Evolutionary conservation across 139 green algal species (phyloP).

Genomic region (Mesotaenium endlicherianum): DNA sequence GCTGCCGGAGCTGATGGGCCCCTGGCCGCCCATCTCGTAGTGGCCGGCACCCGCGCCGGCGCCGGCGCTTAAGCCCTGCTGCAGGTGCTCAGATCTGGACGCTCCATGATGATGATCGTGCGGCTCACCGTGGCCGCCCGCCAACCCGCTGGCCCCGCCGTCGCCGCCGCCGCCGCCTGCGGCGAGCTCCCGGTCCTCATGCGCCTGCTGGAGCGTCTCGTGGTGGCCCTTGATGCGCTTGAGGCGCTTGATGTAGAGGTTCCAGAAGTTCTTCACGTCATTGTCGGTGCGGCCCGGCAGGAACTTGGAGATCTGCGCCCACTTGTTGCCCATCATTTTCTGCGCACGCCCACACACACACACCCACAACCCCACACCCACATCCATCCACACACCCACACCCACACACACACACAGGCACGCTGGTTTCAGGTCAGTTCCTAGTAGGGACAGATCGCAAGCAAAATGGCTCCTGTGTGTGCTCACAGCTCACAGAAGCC

Average conservation of each 20-base stretch:
- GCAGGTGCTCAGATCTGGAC: background rate
- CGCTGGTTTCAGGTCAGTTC: too few species aligned
- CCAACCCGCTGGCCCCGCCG: background rate
- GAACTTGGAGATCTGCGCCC: conserved; percentile 69
- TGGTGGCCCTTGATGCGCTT: background rate
- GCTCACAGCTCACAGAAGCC: too few species aligned
- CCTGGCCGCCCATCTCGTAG: too few species aligned
- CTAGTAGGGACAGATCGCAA: too few species aligned
- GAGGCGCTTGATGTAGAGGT: conserved; percentile 60
- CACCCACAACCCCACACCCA: too few species aligned
- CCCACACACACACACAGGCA: too few species aligned
- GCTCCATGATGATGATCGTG: background rate
- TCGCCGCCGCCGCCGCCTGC: background rate
- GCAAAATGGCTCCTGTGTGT: too few species aligned
- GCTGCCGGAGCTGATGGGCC: too few species aligned
- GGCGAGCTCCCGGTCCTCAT: background rate
- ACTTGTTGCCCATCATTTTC: conserved; percentile 63
- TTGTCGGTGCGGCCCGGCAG: conserved; percentile 72
- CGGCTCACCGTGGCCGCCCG: background rate
- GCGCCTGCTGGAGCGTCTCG: background rate
- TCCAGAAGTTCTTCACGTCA: conserved; percentile 83
- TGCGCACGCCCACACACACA: background rate
- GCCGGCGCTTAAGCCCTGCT: too few species aligned
- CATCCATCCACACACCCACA: too few species aligned
- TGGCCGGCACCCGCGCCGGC: too few species aligned